Evolutionary conservation across 192 early-diverging fungal species (phyloP).

Genomic region (Coemansia sp.): DNA sequence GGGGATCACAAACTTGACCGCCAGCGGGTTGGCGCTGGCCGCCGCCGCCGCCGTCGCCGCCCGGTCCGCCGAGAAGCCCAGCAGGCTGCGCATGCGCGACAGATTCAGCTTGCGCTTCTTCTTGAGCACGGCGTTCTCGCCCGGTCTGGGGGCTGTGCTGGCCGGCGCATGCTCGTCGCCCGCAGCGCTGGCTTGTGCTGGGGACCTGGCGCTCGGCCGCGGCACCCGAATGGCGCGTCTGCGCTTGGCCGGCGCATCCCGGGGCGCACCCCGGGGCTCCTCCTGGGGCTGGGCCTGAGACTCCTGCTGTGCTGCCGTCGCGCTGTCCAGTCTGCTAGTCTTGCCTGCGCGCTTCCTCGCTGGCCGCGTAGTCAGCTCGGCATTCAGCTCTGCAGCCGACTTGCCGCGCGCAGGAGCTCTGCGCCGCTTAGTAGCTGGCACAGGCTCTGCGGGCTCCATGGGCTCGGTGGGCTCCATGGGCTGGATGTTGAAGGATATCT

Average conservation of each 20-base stretch:
- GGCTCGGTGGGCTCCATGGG: constrained; percentile 6
- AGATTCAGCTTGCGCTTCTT: constrained; percentile 51
- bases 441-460: constrained; percentile 7
- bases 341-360: constrained; percentile 24
- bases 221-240: constrained; percentile 7
- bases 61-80: constrained; percentile 22
- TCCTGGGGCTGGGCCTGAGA: background rate
- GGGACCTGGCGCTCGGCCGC: background rate
- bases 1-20: constrained; percentile 40
- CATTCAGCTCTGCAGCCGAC: constrained; percentile 26
- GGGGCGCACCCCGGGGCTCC: background rate
- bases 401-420: constrained; percentile 11
- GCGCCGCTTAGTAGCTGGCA: constrained; percentile 2
- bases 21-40: constrained; percentile 16
- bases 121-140: too few species aligned
- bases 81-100: constrained; percentile 40
- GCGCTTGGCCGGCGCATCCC: constrained; percentile 34
- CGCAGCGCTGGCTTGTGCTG: background rate
- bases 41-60: constrained; percentile 6
- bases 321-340: background rate
- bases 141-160: too few species aligned
- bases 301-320: background rate
- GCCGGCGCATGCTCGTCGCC: background rate
- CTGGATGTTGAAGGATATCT: constrained; percentile 40
- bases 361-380: constrained; percentile 32